Conservation (phyloP, 2,329 filamentous ascomycete genomes). For the Bisporella sp. region DNA sequence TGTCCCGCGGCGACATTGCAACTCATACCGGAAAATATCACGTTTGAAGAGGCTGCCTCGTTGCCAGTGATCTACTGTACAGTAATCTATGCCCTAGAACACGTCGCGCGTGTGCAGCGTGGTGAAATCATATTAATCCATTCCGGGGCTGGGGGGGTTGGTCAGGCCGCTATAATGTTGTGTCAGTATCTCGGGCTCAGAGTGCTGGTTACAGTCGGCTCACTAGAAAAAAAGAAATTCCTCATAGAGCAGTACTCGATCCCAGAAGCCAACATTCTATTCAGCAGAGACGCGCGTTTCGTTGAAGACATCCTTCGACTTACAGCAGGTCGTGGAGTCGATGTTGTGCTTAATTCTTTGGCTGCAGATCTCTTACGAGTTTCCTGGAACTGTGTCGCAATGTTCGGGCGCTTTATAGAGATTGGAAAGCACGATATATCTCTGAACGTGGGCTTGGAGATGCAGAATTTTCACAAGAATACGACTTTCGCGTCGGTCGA, state of each 20-base stretch:
- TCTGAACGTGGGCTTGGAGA: background rate
- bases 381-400: background rate
- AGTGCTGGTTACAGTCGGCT: background rate
- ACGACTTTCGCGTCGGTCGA: background rate
- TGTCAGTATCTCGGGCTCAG: no score
- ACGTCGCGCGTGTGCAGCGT: slow-evolving; percentile 6
- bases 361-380: background rate
- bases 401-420: background rate
- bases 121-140: slow-evolving; percentile 26
- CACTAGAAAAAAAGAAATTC: background rate
- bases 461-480: background rate
- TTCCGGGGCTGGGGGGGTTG: slow-evolving; percentile 24
- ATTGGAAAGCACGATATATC: background rate
- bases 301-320: background rate
- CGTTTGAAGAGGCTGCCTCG: slow-evolving; percentile 15
- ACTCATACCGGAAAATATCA: slow-evolving; percentile 8
- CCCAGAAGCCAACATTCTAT: background rate
- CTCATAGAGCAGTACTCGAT: slow-evolving; percentile 1
- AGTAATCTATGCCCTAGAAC: slow-evolving; percentile 10
- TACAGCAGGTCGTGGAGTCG: background rate
- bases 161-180: slow-evolving; percentile 25
- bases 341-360: background rate
- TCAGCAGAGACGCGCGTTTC: background rate
- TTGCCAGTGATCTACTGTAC: slow-evolving; percentile 14
- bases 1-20: background rate